These are phyloP conservation scores for Saccharomyces hybrid DNA, from an alignment of 1,139 yeast species.

Conservation along the genomic window DNA sequence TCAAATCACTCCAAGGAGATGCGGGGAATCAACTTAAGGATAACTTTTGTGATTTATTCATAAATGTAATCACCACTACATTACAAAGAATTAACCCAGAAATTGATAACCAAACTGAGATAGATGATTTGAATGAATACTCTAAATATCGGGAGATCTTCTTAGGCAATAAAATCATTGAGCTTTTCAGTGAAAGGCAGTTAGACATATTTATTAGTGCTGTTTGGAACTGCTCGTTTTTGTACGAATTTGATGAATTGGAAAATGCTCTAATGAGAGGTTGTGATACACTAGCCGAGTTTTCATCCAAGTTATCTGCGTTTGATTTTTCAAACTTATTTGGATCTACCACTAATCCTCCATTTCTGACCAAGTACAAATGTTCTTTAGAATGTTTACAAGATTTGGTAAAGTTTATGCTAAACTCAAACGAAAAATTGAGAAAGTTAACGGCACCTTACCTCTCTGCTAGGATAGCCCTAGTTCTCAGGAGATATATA, in stretches of 20 bases:
- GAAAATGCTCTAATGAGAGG: constrained; percentile 34
- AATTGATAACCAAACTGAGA: constrained; percentile 36
- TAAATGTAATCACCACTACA: constrained; percentile 18
- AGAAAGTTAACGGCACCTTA: constrained; percentile 32
- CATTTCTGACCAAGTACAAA: constrained; percentile 33
- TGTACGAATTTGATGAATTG: constrained; percentile 43
- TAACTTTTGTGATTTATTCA: constrained; percentile 19
- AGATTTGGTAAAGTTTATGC: constrained; percentile 37
- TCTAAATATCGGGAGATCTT: constrained; percentile 37
- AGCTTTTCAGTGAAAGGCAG: constrained; percentile 27
- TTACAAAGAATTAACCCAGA: constrained; percentile 21
- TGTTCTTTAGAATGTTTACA: constrained; percentile 43
- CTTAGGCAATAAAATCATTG: constrained; percentile 34
- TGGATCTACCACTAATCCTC: constrained; percentile 44
- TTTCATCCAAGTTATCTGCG: constrained; percentile 28
- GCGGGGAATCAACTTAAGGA: constrained; percentile 4
- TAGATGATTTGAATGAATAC: constrained; percentile 44
- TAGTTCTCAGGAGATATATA: constrained; percentile 45
- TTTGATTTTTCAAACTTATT: constrained; percentile 35
- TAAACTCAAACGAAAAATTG: constrained; percentile 11
- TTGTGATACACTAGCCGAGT: constrained; percentile 28
- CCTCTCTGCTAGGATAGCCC: constrained; percentile 42
- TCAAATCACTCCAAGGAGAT: constrained; percentile 27
- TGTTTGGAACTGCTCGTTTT: constrained; percentile 44
- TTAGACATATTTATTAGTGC: constrained; percentile 40